Evolutionary conservation across 2,329 filamentous ascomycete genomes (phyloP).

Genomic region (Boeremia exigua): DNA sequence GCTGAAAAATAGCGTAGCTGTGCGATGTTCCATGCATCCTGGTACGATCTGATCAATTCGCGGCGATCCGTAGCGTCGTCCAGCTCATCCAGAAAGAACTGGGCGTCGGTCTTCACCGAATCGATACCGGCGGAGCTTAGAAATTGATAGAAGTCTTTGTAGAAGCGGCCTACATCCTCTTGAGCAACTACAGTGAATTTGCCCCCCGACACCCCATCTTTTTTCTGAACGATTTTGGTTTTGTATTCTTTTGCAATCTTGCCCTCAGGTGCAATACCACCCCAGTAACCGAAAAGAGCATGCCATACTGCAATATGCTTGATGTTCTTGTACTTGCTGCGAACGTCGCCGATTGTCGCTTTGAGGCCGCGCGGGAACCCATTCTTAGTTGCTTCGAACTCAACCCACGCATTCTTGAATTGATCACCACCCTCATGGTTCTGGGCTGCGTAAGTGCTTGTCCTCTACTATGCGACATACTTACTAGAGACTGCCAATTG

Average conservation of each 20-base stretch:
- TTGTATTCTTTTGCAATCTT: slow-evolving; percentile 79
- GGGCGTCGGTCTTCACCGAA: slow-evolving; percentile 89
- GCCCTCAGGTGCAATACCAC: slow-evolving; percentile 77
- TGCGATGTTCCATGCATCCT: slow-evolving; percentile 84
- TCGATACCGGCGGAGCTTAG: slow-evolving; percentile 76
- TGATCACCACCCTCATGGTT: slow-evolving; percentile 56
- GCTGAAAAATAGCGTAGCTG: slow-evolving; percentile 78
- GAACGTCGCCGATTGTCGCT: slow-evolving; percentile 71
- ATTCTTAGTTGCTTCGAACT: slow-evolving; percentile 82
- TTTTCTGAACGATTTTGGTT: slow-evolving; percentile 66
- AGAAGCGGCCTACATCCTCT: slow-evolving; percentile 77
- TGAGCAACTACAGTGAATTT: slow-evolving; percentile 76
- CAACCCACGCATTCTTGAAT: slow-evolving; percentile 64
- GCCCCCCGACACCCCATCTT: slow-evolving; percentile 64
- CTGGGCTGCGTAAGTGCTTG: not conserved
- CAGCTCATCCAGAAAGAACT: slow-evolving; percentile 85
- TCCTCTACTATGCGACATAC: not conserved
- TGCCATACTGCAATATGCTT: slow-evolving; percentile 94
- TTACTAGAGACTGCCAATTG: slow-evolving; percentile 69
- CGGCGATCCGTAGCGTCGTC: slow-evolving; percentile 72
- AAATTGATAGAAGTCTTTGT: slow-evolving; percentile 90
- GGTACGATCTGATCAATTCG: slow-evolving; percentile 74
- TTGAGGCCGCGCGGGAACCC: slow-evolving; percentile 84
- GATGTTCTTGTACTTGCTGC: slow-evolving; percentile 72
- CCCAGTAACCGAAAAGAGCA: slow-evolving; percentile 71